Evolutionary conservation across 1,284 basidiomycete genomes (phyloP).

Genomic region (Naganishia liquefaciens): DNA sequence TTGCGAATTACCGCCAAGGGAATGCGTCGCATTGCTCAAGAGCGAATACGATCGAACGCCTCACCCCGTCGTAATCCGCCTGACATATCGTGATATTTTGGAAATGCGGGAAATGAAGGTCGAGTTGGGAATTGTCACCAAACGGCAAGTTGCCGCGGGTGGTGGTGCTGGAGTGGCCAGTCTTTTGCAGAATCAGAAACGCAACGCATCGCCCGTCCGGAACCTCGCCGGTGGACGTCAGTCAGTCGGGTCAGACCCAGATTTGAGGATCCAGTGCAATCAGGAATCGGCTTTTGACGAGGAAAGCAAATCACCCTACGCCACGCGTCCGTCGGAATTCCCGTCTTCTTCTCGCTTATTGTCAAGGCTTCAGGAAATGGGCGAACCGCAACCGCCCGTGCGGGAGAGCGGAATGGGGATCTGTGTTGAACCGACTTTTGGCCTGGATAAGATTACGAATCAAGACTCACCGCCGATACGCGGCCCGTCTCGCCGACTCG

Average conservation of each 20-base stretch:
- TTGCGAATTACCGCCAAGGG: constrained; percentile 16
- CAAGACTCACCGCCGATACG: neutral
- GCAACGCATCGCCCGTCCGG: constrained; percentile 13
- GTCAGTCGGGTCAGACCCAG: neutral
- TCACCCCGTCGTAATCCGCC: constrained; percentile 34
- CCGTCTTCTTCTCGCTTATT: constrained; percentile 32
- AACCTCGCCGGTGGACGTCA: neutral
- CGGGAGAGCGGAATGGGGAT: constrained; percentile 33
- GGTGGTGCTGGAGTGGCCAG: neutral
- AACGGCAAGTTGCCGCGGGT: constrained; percentile 21
- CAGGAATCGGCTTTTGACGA: no score
- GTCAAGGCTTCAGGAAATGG: constrained; percentile 28
- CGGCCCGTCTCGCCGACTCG: constrained; percentile 3
- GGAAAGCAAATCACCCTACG: constrained; percentile 6
- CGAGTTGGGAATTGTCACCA: constrained; percentile 33
- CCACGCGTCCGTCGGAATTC: constrained; percentile 27
- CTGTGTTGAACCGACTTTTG: constrained; percentile 32
- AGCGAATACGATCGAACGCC: constrained; percentile 35
- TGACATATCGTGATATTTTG: constrained; percentile 35
- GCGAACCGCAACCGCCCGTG: constrained; percentile 29
- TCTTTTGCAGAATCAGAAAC: constrained; percentile 1
- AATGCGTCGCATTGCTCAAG: constrained; percentile 14
- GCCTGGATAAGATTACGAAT: constrained; percentile 28
- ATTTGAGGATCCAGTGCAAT: no score
- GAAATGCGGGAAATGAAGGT: constrained; percentile 36